A percentile compares a stretch with the other conserved stretches of the same genome.
Evolutionary conservation across 2,329 filamentous ascomycete species (phyloP).

Genomic region (Pezizomycotina sp.): DNA sequence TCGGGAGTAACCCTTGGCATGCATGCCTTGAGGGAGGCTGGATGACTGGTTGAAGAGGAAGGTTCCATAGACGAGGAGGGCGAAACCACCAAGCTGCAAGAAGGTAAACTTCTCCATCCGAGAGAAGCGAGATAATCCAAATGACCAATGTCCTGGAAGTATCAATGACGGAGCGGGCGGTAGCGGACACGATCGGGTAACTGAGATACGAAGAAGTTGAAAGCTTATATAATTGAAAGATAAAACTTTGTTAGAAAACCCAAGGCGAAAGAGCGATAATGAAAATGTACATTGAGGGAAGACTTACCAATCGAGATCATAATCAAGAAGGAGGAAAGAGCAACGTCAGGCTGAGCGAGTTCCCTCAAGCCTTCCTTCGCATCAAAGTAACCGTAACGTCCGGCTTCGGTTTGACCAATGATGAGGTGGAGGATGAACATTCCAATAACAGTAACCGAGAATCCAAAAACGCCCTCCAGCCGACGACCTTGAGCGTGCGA

Average conservation of each 20-base stretch:
- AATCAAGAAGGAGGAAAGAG: constrained; percentile 66
- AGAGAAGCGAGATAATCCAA: constrained; percentile 84
- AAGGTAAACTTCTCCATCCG: constrained; percentile 95
- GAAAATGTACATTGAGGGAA: constrained; percentile 1
- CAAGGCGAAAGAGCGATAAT: not conserved
- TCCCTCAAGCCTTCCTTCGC: constrained; percentile 70
- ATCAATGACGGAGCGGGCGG: constrained; percentile 87
- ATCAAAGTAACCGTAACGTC: constrained; percentile 75
- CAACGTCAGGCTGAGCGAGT: constrained; percentile 57
- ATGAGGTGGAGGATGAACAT: constrained; percentile 67
- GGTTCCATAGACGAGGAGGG: constrained; percentile 81
- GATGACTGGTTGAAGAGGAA: constrained; percentile 96
- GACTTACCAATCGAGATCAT: constrained; percentile 94
- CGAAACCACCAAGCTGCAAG: constrained; percentile 83
- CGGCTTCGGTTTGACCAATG: constrained; percentile 57
- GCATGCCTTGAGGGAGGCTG: constrained; percentile 58
- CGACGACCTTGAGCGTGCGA: constrained; percentile 83
- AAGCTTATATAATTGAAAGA: constrained; percentile 45
- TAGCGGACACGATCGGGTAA: constrained; percentile 82
- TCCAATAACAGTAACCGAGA: constrained; percentile 56
- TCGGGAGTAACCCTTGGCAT: constrained; percentile 28
- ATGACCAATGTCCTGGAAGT: constrained; percentile 96
- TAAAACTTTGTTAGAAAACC: constrained; percentile 17
- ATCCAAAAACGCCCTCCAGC: constrained; percentile 91
- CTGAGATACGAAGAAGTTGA: constrained; percentile 95